Conservation (phyloP, 73 alveolate genomes). For the Paramecium sexaurelia region DNA sequence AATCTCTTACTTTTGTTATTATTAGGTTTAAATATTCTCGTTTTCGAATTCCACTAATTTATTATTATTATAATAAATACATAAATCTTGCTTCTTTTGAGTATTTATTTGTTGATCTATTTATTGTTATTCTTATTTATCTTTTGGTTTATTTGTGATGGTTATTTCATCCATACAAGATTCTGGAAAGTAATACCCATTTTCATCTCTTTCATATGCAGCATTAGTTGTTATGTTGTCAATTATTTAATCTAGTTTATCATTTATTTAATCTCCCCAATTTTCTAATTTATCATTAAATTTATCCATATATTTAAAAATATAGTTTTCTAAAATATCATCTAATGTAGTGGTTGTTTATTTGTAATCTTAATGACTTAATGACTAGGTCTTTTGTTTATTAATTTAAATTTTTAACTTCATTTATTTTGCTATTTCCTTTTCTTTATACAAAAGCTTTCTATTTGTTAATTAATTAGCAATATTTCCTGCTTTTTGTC, state of each 20-base stretch:
- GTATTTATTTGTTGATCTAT: neutral
- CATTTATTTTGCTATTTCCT: conserved; percentile 31
- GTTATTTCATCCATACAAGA: conserved; percentile 57
- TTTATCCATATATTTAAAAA: conserved; percentile 49
- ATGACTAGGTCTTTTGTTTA: neutral
- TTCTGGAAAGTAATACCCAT: conserved; percentile 54
- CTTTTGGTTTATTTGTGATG: neutral
- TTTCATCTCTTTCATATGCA: neutral
- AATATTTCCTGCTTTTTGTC: conserved; percentile 34
- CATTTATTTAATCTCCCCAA: conserved; percentile 54
- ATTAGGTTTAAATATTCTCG: neutral
- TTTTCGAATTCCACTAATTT: neutral
- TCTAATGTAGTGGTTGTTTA: neutral
- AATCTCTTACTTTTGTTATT: neutral
- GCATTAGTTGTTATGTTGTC: neutral
- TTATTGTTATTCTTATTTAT: neutral
- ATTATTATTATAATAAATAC: neutral
- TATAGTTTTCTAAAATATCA: conserved; percentile 32
- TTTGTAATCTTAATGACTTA: neutral
- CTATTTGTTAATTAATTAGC: conserved; percentile 34
- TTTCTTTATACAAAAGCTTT: neutral
- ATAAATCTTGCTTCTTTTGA: neutral
- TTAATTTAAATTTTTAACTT: conserved; percentile 10
- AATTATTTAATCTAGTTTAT: conserved; percentile 21
- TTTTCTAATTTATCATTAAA: conserved; percentile 42